phyloP scores from a whole-genome alignment of 192 early-diverging fungal species.

The Umbelopsis sp. region DNA sequence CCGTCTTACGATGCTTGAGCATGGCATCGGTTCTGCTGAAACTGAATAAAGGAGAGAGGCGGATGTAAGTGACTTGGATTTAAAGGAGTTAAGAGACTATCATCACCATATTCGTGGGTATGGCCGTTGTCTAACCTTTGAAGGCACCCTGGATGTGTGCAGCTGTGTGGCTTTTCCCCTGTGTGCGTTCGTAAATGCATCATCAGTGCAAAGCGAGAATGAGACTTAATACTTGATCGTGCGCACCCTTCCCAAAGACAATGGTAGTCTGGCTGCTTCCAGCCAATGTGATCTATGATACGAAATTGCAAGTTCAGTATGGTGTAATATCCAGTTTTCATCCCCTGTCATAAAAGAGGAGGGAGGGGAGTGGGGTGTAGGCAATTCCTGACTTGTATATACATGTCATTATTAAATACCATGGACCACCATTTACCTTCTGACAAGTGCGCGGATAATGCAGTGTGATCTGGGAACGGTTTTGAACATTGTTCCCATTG shows the following conservation, averaged over 20 bases:
- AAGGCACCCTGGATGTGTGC: conserved; percentile 30
- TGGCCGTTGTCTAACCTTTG: conserved; percentile 27
- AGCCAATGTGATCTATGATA: conserved; percentile 53
- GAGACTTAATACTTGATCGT: conserved; percentile 47
- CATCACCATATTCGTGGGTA: not conserved
- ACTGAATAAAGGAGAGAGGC: conserved; percentile 7
- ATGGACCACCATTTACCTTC: conserved; percentile 42
- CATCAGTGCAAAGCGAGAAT: conserved; percentile 58
- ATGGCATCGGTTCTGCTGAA: conserved; percentile 41
- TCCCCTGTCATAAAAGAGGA: too few relatives aligned
- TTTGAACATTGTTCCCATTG: conserved; percentile 48
- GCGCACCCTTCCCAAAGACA: conserved; percentile 60
- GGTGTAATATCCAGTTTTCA: too few relatives aligned
- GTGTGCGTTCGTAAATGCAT: conserved; percentile 63
- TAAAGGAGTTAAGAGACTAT: not conserved
- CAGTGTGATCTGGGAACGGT: conserved; percentile 32
- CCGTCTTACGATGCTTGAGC: conserved; percentile 33
- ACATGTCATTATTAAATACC: too few relatives aligned
- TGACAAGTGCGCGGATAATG: conserved; percentile 47
- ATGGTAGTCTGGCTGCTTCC: conserved; percentile 56
- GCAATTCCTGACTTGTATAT: too few relatives aligned
- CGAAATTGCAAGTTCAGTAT: not conserved
- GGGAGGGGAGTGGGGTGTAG: not conserved
- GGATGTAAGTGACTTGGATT: not conserved
- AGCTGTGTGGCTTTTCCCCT: conserved; percentile 60